Evolutionary conservation across 495 filamentous ascomycete genomes (phyloP).

Genomic region (Opeltia flavorubescens): DNA sequence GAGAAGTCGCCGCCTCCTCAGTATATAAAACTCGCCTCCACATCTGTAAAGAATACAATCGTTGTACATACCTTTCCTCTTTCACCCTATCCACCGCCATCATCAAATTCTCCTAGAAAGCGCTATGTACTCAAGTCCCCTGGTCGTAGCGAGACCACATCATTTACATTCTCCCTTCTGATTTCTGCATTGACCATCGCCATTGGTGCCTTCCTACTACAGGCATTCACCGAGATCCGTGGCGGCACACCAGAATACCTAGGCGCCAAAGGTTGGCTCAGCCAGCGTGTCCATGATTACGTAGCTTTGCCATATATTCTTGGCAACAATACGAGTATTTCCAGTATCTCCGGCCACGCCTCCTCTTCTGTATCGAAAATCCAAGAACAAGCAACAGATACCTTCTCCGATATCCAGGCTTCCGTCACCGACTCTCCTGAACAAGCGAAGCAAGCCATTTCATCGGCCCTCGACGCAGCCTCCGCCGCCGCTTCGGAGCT

Average conservation of each 20-base stretch:
- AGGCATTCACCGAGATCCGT: conserved; percentile 52
- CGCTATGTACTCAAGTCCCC: conserved; percentile 59
- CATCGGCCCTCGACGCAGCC: neutral
- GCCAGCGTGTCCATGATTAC: conserved; percentile 20
- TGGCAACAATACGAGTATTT: conserved; percentile 7
- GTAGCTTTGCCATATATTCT: conserved; percentile 21
- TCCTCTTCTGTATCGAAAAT: neutral
- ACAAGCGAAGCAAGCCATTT: neutral
- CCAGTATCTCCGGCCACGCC: neutral
- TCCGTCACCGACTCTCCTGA: neutral
- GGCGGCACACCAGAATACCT: conserved; percentile 45
- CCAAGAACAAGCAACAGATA: neutral
- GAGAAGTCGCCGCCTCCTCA: conserved; percentile 35
- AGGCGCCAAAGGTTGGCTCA: conserved; percentile 33
- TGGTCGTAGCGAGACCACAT: conserved; percentile 26
- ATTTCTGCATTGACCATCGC: conserved; percentile 37
- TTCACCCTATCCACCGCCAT: conserved; percentile 34
- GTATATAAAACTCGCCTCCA: conserved; percentile 68
- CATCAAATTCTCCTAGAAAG: conserved; percentile 15
- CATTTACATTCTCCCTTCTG: conserved; percentile 31
- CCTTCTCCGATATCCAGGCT: neutral
- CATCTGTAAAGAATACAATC: conserved; percentile 71
- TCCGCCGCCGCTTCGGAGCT: neutral
- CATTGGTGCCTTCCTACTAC: conserved; percentile 45
- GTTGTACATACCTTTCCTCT: conserved; percentile 77